These are phyloP conservation scores for Mycena latifolia DNA, from an alignment of 768 basidiomycete species.

Conservation along the genomic window DNA sequence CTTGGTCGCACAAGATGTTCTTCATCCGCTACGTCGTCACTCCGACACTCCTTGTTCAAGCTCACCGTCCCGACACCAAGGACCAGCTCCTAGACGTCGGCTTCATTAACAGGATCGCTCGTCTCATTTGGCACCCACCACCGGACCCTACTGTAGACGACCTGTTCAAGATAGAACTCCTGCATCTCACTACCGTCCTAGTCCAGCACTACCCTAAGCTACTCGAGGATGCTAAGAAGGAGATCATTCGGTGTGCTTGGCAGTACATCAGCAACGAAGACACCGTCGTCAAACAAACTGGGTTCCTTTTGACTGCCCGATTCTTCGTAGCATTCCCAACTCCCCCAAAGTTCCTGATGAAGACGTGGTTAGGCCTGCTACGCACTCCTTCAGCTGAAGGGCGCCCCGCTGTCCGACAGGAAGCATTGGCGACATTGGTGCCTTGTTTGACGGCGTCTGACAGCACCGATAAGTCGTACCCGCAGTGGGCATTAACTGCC, in stretches of 20 bases:
- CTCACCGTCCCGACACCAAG: conserved; percentile 63
- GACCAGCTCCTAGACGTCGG: conserved; percentile 78
- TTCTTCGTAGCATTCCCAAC: conserved; percentile 93
- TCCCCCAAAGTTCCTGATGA: conserved; percentile 90
- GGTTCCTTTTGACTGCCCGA: conserved; percentile 89
- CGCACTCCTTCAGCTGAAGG: conserved; percentile 81
- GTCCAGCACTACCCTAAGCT: conserved; percentile 87
- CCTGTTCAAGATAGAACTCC: conserved; percentile 89
- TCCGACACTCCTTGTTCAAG: conserved; percentile 86
- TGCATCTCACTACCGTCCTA: conserved; percentile 90
- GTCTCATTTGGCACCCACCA: conserved; percentile 86
- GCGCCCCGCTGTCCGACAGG: conserved; percentile 81
- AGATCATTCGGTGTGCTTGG: conserved; percentile 96
- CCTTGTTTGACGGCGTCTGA: conserved; percentile 81
- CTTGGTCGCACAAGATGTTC: conserved; percentile 83
- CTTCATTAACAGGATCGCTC: conserved; percentile 77
- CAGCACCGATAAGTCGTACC: conserved; percentile 68
- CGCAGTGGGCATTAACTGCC: conserved; percentile 89
- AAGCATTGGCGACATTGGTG: conserved; percentile 88
- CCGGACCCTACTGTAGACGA: conserved; percentile 78
- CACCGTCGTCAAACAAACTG: conserved; percentile 91
- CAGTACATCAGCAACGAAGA: conserved; percentile 89
- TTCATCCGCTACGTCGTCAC: conserved; percentile 89
- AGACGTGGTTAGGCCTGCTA: conserved; percentile 92
- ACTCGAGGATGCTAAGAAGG: conserved; percentile 87